Conservation (phyloP, 805 yeast species). For the Blastobotrys chiropterorum region DNA sequence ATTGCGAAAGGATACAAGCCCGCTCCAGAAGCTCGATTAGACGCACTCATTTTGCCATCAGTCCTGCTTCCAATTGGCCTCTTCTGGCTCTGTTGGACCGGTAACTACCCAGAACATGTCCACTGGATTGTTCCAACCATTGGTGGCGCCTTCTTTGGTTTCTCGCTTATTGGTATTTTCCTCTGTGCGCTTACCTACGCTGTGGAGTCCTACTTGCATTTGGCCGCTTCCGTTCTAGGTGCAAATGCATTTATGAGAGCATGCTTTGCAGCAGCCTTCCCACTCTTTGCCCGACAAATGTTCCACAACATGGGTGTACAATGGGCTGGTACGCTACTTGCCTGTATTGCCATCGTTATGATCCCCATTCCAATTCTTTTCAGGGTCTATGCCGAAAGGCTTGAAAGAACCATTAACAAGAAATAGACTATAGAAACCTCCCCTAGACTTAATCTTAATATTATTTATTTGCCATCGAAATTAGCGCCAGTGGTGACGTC, state of each 20-base stretch:
- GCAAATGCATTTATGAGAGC: conserved; percentile 68
- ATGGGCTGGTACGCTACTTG: conserved; percentile 73
- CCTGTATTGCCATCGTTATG: conserved; percentile 51
- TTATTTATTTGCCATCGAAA: too few relatives aligned
- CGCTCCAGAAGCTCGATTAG: conserved; percentile 74
- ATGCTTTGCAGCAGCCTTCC: conserved; percentile 61
- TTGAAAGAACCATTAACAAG: not conserved
- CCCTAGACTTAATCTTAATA: too few relatives aligned
- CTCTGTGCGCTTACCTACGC: conserved; percentile 64
- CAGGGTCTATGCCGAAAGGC: conserved; percentile 39
- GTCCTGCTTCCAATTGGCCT: conserved; percentile 69
- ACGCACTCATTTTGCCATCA: conserved; percentile 68
- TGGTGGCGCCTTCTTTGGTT: conserved; percentile 58
- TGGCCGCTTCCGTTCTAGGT: conserved; percentile 75
- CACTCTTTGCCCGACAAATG: conserved; percentile 66
- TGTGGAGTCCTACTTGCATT: conserved; percentile 59
- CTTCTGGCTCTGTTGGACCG: conserved; percentile 85
- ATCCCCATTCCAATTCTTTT: conserved; percentile 65
- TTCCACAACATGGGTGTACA: conserved; percentile 59
- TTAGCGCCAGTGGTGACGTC: too few relatives aligned
- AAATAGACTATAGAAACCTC: too few relatives aligned
- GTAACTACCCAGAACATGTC: conserved; percentile 58
- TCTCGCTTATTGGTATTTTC: conserved; percentile 62
- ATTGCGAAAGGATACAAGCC: conserved; percentile 47
- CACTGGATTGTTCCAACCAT: conserved; percentile 77